phyloP scores from a whole-genome alignment of 768 basidiomycete species.

The Asterophora lycoperdoides region DNA sequence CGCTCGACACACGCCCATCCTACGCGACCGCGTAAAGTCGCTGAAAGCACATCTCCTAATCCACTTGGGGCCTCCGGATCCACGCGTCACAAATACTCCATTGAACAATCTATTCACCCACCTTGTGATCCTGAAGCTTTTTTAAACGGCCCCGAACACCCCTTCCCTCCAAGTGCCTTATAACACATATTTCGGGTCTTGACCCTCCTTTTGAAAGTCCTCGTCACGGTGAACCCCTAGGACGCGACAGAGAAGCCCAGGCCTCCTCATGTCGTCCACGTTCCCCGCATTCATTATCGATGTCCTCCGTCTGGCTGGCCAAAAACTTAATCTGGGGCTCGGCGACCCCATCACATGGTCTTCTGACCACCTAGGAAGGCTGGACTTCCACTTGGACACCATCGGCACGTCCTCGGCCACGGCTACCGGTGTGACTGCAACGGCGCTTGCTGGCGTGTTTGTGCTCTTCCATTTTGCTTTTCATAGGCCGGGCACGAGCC shows the following conservation, averaged over 20 bases:
- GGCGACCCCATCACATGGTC: slow-evolving; percentile 10
- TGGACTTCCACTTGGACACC: too few species aligned
- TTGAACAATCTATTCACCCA: not conserved
- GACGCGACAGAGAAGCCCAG: too few species aligned
- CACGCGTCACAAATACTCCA: too few species aligned
- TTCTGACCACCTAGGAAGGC: not conserved
- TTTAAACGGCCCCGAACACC: too few species aligned
- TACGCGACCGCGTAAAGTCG: too few species aligned
- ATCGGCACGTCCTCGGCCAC: not conserved
- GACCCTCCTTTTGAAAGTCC: too few species aligned
- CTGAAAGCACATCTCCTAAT: too few species aligned
- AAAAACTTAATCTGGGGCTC: slow-evolving; percentile 1
- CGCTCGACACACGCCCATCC: too few species aligned
- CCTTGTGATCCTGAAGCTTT: not conserved
- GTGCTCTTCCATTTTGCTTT: slow-evolving; percentile 9
- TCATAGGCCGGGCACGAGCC: not conserved
- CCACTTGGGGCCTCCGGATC: too few species aligned
- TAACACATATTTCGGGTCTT: not conserved
- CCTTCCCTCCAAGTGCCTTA: not conserved
- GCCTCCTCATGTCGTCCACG: slow-evolving; percentile 2
- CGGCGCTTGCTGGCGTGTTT: slow-evolving; percentile 5
- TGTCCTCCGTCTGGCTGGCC: slow-evolving; percentile 7
- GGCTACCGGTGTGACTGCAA: not conserved
- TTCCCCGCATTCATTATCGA: slow-evolving; percentile 6
- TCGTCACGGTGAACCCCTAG: too few species aligned